Conservation (phyloP, 352 stramenopile genomes). For the Phytophthora citricola region DNA sequence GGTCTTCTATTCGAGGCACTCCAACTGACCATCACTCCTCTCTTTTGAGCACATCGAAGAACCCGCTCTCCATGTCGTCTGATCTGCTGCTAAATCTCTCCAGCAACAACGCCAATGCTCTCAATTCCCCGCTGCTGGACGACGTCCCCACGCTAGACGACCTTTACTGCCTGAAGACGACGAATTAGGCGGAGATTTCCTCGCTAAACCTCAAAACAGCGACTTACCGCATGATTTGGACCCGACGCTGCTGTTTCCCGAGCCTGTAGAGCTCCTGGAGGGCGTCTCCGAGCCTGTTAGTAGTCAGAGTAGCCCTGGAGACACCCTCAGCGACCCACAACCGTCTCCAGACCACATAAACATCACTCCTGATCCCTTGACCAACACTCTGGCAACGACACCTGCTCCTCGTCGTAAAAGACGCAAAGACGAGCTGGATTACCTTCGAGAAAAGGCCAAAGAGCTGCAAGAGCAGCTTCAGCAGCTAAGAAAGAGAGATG, state of each 20-base stretch:
- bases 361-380: background rate
- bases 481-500: conserved; percentile 25
- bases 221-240: conserved; percentile 15
- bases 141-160: conserved; percentile 25
- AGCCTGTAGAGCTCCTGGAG: conserved; percentile 20
- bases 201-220: background rate
- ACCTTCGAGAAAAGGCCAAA: conserved; percentile 36
- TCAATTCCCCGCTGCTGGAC: background rate
- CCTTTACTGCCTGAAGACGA: conserved; percentile 25
- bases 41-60: background rate
- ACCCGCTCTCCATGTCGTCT: background rate
- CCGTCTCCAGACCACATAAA: conserved; percentile 5
- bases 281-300: background rate
- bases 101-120: background rate
- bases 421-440: conserved; percentile 57
- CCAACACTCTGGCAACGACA: background rate
- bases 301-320: background rate
- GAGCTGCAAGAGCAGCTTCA: conserved; percentile 44
- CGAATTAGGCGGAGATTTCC: background rate
- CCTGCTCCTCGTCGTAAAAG: conserved; percentile 25
- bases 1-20: conserved; percentile 4
- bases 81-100: background rate
- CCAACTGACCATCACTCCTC: background rate
- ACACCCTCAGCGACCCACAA: background rate
- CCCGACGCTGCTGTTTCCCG: conserved; percentile 12